A percentile compares a stretch with the other conserved stretches of the same genome.
Evolutionary conservation across 306 rosid species (phyloP).

Genomic region (Medicago lupulina): DNA sequence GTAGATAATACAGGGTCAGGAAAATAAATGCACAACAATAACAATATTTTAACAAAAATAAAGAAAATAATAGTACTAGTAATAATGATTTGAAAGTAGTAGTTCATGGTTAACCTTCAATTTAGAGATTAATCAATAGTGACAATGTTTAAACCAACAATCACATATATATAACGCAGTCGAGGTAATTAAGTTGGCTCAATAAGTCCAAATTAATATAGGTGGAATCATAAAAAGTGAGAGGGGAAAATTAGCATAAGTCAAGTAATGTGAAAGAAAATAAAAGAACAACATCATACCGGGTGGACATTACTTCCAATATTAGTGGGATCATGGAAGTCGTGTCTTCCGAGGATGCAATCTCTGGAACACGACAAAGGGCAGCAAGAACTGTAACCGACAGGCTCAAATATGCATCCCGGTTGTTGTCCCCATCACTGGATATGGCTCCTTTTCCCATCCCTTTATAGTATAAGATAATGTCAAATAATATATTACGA

Average conservation of each 20-base stretch:
- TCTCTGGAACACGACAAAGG: conserved; percentile 80
- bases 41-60: not conserved
- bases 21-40: not conserved
- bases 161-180: not conserved
- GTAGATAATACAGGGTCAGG: conserved; percentile 4
- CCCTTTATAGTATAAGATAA: conserved; percentile 45
- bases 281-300: conserved; percentile 55
- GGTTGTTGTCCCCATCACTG: conserved; percentile 52
- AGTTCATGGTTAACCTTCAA: not conserved
- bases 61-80: not conserved
- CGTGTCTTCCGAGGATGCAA: conserved; percentile 80
- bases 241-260: not conserved
- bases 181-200: not conserved
- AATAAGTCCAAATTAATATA: not conserved
- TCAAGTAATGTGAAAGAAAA: conserved; percentile 2
- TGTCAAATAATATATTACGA: not conserved
- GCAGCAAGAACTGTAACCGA: conserved; percentile 81
- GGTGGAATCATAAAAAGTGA: not conserved
- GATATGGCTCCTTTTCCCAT: conserved; percentile 60
- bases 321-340: conserved; percentile 65
- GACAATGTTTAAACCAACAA: not conserved
- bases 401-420: conserved; percentile 77
- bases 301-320: conserved; percentile 62
- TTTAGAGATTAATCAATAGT: not conserved
- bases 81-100: not conserved